A percentile compares a stretch with the other conserved stretches of the same genome.
Conservation (phyloP, 108 stramenopile genomes). For the Cylindrotheca fusiformis region DNA sequence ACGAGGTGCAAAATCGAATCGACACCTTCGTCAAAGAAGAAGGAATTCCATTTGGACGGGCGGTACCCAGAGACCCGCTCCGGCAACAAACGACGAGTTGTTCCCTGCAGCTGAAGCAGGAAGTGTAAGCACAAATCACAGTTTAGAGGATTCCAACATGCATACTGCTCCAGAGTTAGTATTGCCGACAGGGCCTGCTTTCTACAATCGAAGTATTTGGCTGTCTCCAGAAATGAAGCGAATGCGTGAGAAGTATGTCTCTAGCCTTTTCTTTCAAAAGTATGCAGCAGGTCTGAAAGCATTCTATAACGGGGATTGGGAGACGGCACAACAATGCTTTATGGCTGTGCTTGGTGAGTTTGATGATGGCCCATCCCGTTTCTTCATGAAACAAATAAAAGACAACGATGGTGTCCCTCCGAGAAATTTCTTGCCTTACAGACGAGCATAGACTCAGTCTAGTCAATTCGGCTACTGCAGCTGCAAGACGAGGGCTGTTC, state of each 20-base stretch:
- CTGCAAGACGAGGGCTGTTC: no score
- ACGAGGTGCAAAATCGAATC: constrained; percentile 1
- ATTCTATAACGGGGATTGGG: constrained; percentile 67
- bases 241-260: constrained; percentile 53
- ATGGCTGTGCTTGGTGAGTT: constrained; percentile 40
- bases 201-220: constrained; percentile 57
- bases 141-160: constrained; percentile 2
- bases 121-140: constrained; percentile 8
- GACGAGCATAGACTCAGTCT: constrained; percentile 26
- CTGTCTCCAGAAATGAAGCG: constrained; percentile 53
- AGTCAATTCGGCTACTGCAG: no score
- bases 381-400: constrained; percentile 54
- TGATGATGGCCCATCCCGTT: constrained; percentile 69
- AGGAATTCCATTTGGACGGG: background rate
- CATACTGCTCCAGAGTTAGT: constrained; percentile 28
- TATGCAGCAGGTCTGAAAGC: constrained; percentile 57
- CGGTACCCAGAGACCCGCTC: background rate
- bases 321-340: constrained; percentile 49
- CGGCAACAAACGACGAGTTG: background rate
- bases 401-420: constrained; percentile 55
- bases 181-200: constrained; percentile 49
- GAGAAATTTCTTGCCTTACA: constrained; percentile 33
- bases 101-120: background rate
- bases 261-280: constrained; percentile 62
- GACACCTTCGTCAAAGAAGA: constrained; percentile 15